Conservation (phyloP, 2,329 filamentous ascomycete species). For the Exophiala alcalophila region DNA sequence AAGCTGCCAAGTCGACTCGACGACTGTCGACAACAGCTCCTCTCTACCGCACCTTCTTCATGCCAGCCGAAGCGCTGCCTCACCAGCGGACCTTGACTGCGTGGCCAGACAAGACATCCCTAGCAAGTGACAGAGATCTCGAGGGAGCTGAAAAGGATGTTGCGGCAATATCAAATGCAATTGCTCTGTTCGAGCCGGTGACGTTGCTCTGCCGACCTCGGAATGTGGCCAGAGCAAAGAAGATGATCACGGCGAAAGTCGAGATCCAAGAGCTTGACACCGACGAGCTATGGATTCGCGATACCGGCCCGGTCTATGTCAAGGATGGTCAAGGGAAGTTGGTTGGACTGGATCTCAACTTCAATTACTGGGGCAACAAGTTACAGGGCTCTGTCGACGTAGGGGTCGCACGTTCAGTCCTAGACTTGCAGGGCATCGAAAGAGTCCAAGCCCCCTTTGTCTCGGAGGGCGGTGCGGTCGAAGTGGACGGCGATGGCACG, state of each 20-base stretch:
- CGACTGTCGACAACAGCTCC: too few relatives aligned
- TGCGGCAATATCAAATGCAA: conserved; percentile 6
- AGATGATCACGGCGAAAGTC: conserved; percentile 14
- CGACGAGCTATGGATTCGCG: conserved; percentile 35
- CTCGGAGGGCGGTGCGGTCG: conserved; percentile 38
- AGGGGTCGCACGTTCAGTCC: too few relatives aligned
- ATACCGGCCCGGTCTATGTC: conserved; percentile 34
- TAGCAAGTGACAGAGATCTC: conserved; percentile 7
- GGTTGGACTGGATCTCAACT: conserved; percentile 18
- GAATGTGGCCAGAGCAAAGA: conserved; percentile 23
- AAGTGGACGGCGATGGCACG: conserved; percentile 38
- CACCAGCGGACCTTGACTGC: conserved; percentile 14
- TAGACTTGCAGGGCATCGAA: too few relatives aligned
- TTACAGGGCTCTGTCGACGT: conserved; percentile 17
- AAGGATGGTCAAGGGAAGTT: conserved; percentile 15
- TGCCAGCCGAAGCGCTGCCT: conserved; percentile 9
- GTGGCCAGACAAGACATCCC: conserved; percentile 10
- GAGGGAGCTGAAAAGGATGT: conserved; percentile 13
- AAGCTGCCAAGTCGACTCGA: too few relatives aligned
- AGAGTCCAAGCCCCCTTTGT: too few relatives aligned
- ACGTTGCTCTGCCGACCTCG: conserved; percentile 33
- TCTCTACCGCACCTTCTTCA: too few relatives aligned
- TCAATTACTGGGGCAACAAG: conserved; percentile 25
- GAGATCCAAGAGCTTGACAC: conserved; percentile 25
- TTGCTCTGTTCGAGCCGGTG: conserved; percentile 34